These are phyloP conservation scores for Salix caprea DNA, from an alignment of 345 rosid genomes.

Conservation along the genomic window DNA sequence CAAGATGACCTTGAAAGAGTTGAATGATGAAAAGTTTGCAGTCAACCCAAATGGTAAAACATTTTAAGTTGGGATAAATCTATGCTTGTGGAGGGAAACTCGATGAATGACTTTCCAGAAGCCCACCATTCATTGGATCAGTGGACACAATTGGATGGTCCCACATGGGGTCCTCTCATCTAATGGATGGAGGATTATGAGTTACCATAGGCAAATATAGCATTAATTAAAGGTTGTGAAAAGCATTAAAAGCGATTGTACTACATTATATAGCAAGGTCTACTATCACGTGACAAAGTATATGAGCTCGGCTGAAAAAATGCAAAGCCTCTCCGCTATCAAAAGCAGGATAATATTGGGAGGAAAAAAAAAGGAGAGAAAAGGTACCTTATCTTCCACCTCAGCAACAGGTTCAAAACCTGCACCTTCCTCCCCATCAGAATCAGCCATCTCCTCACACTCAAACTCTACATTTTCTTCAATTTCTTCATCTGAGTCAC, in stretches of 20 bases:
- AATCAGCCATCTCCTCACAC: constrained; percentile 97
- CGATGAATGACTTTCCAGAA: background rate
- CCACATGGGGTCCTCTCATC: background rate
- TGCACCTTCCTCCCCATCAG: constrained; percentile 64
- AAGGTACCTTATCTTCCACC: constrained; percentile 46
- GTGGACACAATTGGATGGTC: background rate
- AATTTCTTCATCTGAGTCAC: constrained; percentile 86
- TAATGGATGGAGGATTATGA: background rate
- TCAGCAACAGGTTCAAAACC: constrained; percentile 29
- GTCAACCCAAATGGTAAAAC: background rate
- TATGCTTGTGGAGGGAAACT: background rate
- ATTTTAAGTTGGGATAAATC: background rate
- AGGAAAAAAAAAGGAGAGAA: constrained; percentile 4
- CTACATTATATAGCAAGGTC: background rate
- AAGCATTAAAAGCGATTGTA: background rate
- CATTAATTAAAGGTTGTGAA: background rate
- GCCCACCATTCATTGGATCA: background rate
- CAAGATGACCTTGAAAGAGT: background rate
- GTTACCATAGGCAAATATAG: background rate
- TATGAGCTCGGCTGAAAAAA: background rate
- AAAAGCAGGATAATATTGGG: constrained; percentile 8
- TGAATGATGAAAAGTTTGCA: background rate
- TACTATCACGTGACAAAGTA: background rate
- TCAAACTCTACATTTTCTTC: constrained; percentile 97
- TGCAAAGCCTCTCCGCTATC: background rate